phyloP scores from a whole-genome alignment of 164 flowering plant genomes.

The Annona cherimola region DNA sequence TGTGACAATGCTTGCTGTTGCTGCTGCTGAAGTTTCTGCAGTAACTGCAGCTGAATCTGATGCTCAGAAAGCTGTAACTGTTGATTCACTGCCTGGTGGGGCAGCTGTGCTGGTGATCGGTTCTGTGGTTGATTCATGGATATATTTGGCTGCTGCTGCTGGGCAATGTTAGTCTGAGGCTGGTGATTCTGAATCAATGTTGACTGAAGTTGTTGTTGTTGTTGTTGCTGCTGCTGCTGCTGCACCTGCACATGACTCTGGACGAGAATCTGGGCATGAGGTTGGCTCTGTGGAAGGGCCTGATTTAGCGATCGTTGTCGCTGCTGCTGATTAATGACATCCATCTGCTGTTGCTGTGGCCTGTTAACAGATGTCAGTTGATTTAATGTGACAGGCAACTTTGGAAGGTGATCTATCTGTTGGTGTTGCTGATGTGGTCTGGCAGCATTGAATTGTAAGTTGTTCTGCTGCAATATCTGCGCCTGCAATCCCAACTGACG shows the following conservation, averaged over 20 bases:
- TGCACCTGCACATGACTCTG: constrained; percentile 40
- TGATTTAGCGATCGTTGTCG: constrained; percentile 52
- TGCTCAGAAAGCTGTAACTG: constrained; percentile 56
- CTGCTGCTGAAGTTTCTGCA: constrained; percentile 82
- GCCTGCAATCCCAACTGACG: constrained; percentile 62
- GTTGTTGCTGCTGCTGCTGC: constrained; percentile 39
- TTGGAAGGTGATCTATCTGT: constrained; percentile 61
- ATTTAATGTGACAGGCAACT: constrained; percentile 41
- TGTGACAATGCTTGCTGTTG: constrained; percentile 63
- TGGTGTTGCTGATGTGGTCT: constrained; percentile 49
- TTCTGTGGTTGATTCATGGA: constrained; percentile 46
- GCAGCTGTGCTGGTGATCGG: constrained; percentile 29
- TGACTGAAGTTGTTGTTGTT: background rate
- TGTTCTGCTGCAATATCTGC: constrained; percentile 58
- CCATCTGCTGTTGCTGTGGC: constrained; percentile 53
- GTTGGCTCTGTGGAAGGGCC: constrained; percentile 40
- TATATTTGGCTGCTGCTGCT: constrained; percentile 21
- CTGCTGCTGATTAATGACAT: constrained; percentile 49
- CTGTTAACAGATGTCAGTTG: constrained; percentile 41
- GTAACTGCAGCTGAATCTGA: constrained; percentile 63
- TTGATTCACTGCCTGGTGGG: constrained; percentile 44
- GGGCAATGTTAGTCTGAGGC: constrained; percentile 46
- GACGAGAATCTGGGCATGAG: constrained; percentile 50
- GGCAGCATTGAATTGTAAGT: constrained; percentile 47
- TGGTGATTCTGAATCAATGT: constrained; percentile 50